Evolutionary conservation across 192 early-diverging fungal species (phyloP), one percentile per base, ranked within the genome.

Genomic region (Gonapodya prolifera): DNA sequence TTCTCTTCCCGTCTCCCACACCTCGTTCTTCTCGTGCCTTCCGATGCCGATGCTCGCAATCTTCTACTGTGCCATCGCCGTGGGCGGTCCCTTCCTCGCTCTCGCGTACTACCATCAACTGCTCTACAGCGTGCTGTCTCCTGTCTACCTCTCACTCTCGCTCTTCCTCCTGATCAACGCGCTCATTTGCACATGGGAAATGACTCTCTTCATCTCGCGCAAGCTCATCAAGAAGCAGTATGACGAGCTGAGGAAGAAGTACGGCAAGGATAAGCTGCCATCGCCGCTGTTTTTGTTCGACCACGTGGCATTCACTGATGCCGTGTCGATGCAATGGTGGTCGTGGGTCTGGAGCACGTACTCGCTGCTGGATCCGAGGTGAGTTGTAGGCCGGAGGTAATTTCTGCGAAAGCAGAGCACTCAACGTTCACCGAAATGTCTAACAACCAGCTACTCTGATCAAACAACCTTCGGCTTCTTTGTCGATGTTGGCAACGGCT

Each of bases 101-200:
- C 71, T 73, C 71, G 71, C 71, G 8, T 30, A 30, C 31, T 8
- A 2, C 28, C 71, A 73, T 29, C 71, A 13, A 2, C 2, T 16
- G 2, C 18, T 32, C 16, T 32, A 73, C 31, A 29, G 71, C 71
- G 8, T 29, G 28, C 18, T 30, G 13, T 8, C 71, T 18, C 45
- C 45, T 8, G 31, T 32, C 8, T 32, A 73, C 28, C 71, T 73
- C 71, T 2, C 71, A 18, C 71, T 73, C 71, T 73, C 71, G 8
- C 71, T 73, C 71, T 73, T 73, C 31, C 71, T 73, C 71, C 32
- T 18, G 8, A 73, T 73, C 16, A 73, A 73, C 71, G 71, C 29
- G 16, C 31, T 73, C 8, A 73, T 73, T 30, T 73, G 71, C 31
- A 2, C 29, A 32, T 73, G 71, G 71, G 71, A 73, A 73, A 73